A percentile compares a stretch with the other conserved stretches of the same genome.
These are phyloP conservation scores for Podospora anserina DNA, from an alignment of 495 filamentous ascomycete genomes.

Conservation along the genomic window DNA sequence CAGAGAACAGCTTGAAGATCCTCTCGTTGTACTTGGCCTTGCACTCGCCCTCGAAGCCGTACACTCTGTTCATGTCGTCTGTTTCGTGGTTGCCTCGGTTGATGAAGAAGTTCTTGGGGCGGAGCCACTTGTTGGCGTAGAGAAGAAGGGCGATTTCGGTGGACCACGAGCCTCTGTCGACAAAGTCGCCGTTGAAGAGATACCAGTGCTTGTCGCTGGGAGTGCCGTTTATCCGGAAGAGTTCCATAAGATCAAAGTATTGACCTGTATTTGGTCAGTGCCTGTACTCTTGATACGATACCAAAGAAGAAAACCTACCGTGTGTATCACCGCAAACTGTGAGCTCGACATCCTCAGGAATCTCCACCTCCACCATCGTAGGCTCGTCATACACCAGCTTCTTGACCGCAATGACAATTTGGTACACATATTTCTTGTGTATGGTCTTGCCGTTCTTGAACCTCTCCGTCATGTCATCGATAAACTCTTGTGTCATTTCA, in stretches of 20 bases:
- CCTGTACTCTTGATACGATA: background rate
- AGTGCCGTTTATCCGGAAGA: conserved; percentile 87
- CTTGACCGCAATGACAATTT: conserved; percentile 86
- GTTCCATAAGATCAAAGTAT: conserved; percentile 94
- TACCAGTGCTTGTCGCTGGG: conserved; percentile 84
- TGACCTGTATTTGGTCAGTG: conserved; percentile 59
- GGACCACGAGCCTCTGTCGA: conserved; percentile 96
- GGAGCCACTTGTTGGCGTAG: conserved; percentile 96
- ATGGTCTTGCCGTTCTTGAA: conserved; percentile 96
- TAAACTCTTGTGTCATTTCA: conserved; percentile 93
- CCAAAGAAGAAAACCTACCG: conserved; percentile 50
- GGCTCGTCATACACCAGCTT: conserved; percentile 87
- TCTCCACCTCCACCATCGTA: conserved; percentile 93
- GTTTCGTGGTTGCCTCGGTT: conserved; percentile 99
- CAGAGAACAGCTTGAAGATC: conserved; percentile 95
- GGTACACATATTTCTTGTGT: conserved; percentile 94
- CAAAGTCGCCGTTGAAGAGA: conserved; percentile 98
- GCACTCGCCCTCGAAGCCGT: conserved; percentile 98
- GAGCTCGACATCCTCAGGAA: conserved; percentile 69
- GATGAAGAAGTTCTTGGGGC: conserved; percentile 83
- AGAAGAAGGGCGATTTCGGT: conserved; percentile 91
- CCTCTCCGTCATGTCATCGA: conserved; percentile 91
- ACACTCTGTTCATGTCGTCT: conserved; percentile 98
- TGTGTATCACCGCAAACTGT: conserved; percentile 99
- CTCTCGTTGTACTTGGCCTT: conserved; percentile 94